A percentile compares a stretch with the other conserved stretches of the same genome.
These are phyloP conservation scores for Pouteria glomerata DNA, from an alignment of 148 eudicot genomes.

Conservation along the genomic window DNA sequence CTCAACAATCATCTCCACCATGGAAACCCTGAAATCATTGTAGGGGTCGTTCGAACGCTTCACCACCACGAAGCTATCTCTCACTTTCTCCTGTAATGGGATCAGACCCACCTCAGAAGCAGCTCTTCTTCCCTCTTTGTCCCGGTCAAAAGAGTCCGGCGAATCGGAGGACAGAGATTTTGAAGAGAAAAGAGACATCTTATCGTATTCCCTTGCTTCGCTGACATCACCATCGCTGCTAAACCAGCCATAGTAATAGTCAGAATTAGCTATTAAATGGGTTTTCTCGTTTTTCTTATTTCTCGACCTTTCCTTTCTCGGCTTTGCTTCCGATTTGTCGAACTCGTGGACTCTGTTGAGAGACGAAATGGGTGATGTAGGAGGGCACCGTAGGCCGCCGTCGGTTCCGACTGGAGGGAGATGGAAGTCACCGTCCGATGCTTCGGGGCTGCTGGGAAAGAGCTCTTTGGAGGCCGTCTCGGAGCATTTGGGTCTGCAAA, in stretches of 20 bases:
- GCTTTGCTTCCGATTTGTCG: slow-evolving; percentile 3
- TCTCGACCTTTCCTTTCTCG: background rate
- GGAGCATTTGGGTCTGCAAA: slow-evolving; percentile 40
- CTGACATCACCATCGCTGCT: slow-evolving; percentile 43
- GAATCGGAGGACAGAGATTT: slow-evolving; percentile 50
- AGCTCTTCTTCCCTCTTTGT: slow-evolving; percentile 1
- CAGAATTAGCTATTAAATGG: too few species aligned
- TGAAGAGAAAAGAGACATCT: slow-evolving; percentile 45
- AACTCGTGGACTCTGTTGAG: slow-evolving; percentile 2
- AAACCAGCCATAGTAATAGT: slow-evolving; percentile 30
- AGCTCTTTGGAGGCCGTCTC: slow-evolving; percentile 8
- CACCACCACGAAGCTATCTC: slow-evolving; percentile 17
- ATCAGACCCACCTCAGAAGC: background rate
- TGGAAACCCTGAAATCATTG: slow-evolving; percentile 19
- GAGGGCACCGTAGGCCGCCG: slow-evolving; percentile 31
- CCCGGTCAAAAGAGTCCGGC: slow-evolving; percentile 14
- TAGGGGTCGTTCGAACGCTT: slow-evolving; percentile 21
- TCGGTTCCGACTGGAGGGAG: slow-evolving; percentile 9
- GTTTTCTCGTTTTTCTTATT: slow-evolving; percentile 6
- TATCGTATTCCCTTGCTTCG: slow-evolving; percentile 23
- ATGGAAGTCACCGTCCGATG: slow-evolving; percentile 22
- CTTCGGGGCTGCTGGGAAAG: slow-evolving; percentile 21
- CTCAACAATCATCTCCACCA: slow-evolving; percentile 27
- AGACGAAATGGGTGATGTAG: slow-evolving; percentile 47
- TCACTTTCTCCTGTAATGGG: background rate